Evolutionary conservation across 305 asterid species (phyloP).

Genomic region (Fraxinus angustifolia): DNA sequence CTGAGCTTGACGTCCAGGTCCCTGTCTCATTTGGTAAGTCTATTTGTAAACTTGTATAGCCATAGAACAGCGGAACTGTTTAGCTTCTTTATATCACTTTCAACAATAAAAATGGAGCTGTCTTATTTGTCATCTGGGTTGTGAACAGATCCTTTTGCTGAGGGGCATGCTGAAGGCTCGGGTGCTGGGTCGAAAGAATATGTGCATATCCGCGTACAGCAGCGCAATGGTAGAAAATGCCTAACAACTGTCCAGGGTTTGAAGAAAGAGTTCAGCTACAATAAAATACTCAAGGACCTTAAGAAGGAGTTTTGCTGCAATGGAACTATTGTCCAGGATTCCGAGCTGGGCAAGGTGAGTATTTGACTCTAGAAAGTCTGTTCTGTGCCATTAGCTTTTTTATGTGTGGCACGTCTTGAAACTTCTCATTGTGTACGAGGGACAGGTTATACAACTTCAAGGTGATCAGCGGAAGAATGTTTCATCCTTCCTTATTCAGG

Average conservation of each 20-base stretch:
- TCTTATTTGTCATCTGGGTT: background rate
- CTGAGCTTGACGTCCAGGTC: slow-evolving; percentile 71
- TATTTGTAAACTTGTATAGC: background rate
- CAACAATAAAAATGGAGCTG: background rate
- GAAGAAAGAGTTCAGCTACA: slow-evolving; percentile 80
- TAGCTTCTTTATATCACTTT: background rate
- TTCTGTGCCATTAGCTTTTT: background rate
- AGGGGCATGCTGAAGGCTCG: slow-evolving; percentile 82
- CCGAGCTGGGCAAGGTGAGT: slow-evolving; percentile 82
- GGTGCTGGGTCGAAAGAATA: slow-evolving; percentile 81
- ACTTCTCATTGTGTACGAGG: background rate
- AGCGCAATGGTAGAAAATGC: slow-evolving; percentile 84
- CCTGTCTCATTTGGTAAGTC: slow-evolving; percentile 71
- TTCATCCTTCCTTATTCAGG: slow-evolving; percentile 80
- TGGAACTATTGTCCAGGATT: slow-evolving; percentile 92
- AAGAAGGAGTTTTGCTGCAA: slow-evolving; percentile 91
- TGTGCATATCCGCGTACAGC: slow-evolving; percentile 81
- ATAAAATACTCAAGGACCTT: slow-evolving; percentile 73
- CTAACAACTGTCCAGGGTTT: slow-evolving; percentile 83
- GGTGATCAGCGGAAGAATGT: slow-evolving; percentile 94
- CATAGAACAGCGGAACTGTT: background rate
- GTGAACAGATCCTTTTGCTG: slow-evolving; percentile 77
- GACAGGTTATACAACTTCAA: slow-evolving; percentile 83
- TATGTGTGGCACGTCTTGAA: background rate
- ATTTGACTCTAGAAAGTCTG: background rate